Percentiles rank a stretch among this genome's conserved stretches.
Evolutionary conservation across 345 rosid genomes (phyloP).

Genomic region (Moricandia moricandioides): DNA sequence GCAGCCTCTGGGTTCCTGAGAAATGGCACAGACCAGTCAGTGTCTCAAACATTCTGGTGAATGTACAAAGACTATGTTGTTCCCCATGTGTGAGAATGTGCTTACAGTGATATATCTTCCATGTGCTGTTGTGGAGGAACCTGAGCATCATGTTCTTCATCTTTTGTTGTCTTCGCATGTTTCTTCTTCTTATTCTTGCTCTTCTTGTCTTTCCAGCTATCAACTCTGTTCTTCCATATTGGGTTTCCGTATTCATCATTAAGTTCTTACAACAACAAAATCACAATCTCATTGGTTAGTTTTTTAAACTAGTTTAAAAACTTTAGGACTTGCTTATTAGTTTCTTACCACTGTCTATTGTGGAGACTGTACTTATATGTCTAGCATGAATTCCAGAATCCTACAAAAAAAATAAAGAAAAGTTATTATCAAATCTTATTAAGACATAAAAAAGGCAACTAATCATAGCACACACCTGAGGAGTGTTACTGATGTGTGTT

Average conservation of each 20-base stretch:
- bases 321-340: not conserved
- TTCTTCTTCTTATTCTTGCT: constrained; percentile 62
- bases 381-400: constrained; percentile 87
- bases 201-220: constrained; percentile 97
- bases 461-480: constrained; percentile 45
- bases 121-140: constrained; percentile 82
- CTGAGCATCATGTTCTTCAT: constrained; percentile 51
- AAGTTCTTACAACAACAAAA: constrained; percentile 49
- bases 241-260: constrained; percentile 88
- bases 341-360: constrained; percentile 81
- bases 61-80: not conserved
- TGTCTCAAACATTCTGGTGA: not conserved
- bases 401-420: constrained; percentile 41
- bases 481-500: constrained; percentile 45
- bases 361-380: constrained; percentile 84
- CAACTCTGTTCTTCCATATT: constrained; percentile 96
- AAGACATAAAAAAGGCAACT: constrained; percentile 3
- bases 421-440: not conserved
- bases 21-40: not conserved
- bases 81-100: not conserved
- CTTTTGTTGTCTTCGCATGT: constrained; percentile 29
- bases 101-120: constrained; percentile 70
- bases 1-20: constrained; percentile 59
- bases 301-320: not conserved
- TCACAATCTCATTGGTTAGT: constrained; percentile 1